These are phyloP conservation scores for Eleusine indica DNA, from an alignment of 176 grass and related monocot genomes.

Conservation along the genomic window DNA sequence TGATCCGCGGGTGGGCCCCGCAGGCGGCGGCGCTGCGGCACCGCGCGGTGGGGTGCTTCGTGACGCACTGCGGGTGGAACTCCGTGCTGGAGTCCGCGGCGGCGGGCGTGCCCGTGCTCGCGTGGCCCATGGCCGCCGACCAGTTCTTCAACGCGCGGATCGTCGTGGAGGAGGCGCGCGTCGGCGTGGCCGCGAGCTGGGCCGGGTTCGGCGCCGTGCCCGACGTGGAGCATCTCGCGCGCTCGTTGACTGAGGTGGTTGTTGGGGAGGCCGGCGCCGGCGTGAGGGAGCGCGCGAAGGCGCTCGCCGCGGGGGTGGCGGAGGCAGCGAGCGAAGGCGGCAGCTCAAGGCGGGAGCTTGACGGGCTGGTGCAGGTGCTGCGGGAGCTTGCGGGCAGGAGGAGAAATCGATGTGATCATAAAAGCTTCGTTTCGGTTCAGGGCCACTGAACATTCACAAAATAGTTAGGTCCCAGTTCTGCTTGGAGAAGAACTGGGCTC, in stretches of 20 bases:
- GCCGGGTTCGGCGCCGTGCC: conserved; percentile 46
- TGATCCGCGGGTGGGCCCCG: conserved; percentile 70
- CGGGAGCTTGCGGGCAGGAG: background rate
- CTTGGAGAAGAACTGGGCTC: too few relatives aligned
- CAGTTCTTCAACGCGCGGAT: conserved; percentile 68
- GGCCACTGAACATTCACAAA: too few relatives aligned
- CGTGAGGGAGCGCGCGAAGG: conserved; percentile 13
- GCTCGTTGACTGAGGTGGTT: conserved; percentile 18
- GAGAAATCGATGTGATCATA: too few relatives aligned
- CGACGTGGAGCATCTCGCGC: conserved; percentile 9
- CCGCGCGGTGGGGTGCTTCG: conserved; percentile 59
- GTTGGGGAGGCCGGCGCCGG: background rate
- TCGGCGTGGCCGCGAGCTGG: conserved; percentile 41
- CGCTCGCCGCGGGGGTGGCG: conserved; percentile 19
- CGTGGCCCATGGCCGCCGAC: conserved; percentile 69
- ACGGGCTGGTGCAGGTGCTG: conserved; percentile 14
- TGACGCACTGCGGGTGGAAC: conserved; percentile 75
- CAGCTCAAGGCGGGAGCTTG: conserved; percentile 40
- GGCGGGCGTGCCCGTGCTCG: conserved; percentile 61
- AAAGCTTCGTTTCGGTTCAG: too few relatives aligned
- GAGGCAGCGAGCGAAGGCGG: conserved; percentile 33
- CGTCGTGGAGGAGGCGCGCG: conserved; percentile 47
- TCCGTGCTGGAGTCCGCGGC: conserved; percentile 52
- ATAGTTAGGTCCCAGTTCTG: too few relatives aligned
- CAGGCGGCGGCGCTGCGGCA: conserved; percentile 61